phyloP scores from a whole-genome alignment of 306 rosid genomes.

The Lablab purpureus region DNA sequence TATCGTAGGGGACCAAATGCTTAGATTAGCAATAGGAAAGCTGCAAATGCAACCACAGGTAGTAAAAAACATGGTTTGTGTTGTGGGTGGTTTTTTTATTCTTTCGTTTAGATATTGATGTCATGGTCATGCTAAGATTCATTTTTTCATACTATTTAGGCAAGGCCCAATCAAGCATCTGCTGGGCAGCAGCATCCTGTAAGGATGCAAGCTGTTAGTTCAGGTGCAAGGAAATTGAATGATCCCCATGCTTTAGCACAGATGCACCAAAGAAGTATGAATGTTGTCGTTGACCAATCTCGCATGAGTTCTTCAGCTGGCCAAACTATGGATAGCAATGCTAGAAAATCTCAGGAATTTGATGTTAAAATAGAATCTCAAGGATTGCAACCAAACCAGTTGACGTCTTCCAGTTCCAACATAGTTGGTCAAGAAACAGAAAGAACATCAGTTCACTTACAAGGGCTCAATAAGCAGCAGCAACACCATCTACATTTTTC shows the following conservation, averaged over 20 bases:
- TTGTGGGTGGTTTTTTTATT: conserved; percentile 7
- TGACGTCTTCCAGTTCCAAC: conserved; percentile 60
- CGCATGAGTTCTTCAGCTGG: conserved; percentile 60
- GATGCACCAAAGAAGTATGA: conserved; percentile 70
- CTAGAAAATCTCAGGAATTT: conserved; percentile 59
- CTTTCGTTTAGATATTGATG: conserved; percentile 2
- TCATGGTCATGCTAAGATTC: conserved; percentile 8
- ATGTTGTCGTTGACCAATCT: conserved; percentile 60
- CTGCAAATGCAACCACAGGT: conserved; percentile 82
- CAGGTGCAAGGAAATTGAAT: conserved; percentile 60
- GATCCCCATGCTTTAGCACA: conserved; percentile 73
- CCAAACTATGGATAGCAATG: conserved; percentile 59
- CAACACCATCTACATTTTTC: conserved; percentile 67
- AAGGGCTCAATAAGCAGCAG: conserved; percentile 70
- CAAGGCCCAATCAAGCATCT: conserved; percentile 55
- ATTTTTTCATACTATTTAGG: conserved; percentile 25
- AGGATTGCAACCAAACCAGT: conserved; percentile 59
- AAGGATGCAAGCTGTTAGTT: conserved; percentile 61
- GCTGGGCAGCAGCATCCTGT: conserved; percentile 64
- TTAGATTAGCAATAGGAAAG: conserved; percentile 68
- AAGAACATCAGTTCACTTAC: conserved; percentile 59
- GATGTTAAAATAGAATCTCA: conserved; percentile 61
- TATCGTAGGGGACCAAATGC: conserved; percentile 88
- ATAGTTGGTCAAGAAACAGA: conserved; percentile 68
- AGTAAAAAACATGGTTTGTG: conserved; percentile 35